Percentiles rank a stretch among this genome's conserved stretches.
Conservation (phyloP, 805 yeast genomes). For the Wickerhamiella slavikovae region DNA sequence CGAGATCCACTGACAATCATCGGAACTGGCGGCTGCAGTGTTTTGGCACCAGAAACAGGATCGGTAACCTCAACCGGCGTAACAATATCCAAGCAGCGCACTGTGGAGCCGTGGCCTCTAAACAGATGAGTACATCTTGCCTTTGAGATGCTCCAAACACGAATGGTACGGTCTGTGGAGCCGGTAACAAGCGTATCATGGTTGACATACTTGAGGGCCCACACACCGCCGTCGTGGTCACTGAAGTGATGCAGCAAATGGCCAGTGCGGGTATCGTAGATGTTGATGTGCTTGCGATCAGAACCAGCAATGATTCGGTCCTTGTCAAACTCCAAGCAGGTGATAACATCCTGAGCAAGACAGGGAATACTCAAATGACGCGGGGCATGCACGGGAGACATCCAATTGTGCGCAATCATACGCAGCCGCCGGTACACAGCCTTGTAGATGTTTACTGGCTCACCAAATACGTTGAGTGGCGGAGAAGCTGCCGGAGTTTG, state of each 20-base stretch:
- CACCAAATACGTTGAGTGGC: constrained; percentile 10
- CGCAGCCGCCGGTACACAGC: constrained; percentile 39
- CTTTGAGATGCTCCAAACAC: constrained; percentile 77
- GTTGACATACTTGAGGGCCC: constrained; percentile 84
- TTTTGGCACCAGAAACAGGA: constrained; percentile 36
- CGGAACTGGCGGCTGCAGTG: constrained; percentile 40
- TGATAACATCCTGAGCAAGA: constrained; percentile 42
- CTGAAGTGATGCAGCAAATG: constrained; percentile 34
- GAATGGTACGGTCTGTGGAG: constrained; percentile 80
- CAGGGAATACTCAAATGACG: constrained; percentile 36
- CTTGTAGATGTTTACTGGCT: constrained; percentile 23
- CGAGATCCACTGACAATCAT: constrained; percentile 74
- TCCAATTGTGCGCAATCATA: constrained; percentile 55
- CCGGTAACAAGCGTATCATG: constrained; percentile 67
- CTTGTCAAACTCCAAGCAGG: constrained; percentile 84
- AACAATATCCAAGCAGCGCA: constrained; percentile 71
- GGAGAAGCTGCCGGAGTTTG: not conserved
- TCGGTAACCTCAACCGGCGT: constrained; percentile 33
- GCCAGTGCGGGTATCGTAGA: constrained; percentile 64
- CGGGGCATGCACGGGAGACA: constrained; percentile 38
- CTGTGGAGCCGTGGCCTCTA: constrained; percentile 82
- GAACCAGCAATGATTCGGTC: constrained; percentile 84
- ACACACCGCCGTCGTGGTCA: constrained; percentile 96
- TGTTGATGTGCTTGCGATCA: constrained; percentile 64
- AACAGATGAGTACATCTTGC: constrained; percentile 83